These are phyloP conservation scores for Sporisorium exsertum DNA, from an alignment of 1,284 basidiomycete genomes.

Conservation along the genomic window DNA sequence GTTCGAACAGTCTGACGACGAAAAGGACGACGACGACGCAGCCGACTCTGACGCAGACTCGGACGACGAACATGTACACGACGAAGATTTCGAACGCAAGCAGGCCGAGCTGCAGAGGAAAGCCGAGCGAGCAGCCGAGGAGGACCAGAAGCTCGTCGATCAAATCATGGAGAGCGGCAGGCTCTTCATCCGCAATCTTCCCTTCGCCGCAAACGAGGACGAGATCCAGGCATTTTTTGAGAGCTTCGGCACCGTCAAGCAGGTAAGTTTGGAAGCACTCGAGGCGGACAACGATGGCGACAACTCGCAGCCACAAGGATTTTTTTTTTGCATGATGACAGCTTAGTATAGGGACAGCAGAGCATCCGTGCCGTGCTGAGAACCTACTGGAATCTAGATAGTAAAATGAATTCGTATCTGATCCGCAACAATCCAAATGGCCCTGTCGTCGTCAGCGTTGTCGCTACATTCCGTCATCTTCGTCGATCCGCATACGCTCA, in stretches of 20 bases:
- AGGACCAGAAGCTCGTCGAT: conserved; percentile 68
- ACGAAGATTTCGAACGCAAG: conserved; percentile 31
- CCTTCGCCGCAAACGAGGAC: conserved; percentile 82
- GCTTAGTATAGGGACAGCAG: conserved; percentile 68
- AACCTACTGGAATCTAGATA: conserved; percentile 67
- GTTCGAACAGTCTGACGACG: conserved; percentile 66
- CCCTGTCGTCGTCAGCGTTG: conserved; percentile 9
- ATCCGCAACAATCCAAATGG: conserved; percentile 22
- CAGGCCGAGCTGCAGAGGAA: conserved; percentile 39
- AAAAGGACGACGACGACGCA: conserved; percentile 40
- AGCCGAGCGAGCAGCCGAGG: conserved; percentile 45
- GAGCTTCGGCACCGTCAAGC: conserved; percentile 77
- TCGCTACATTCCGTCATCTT: background rate
- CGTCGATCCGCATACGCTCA: background rate
- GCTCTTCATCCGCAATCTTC: conserved; percentile 89
- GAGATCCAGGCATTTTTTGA: conserved; percentile 80
- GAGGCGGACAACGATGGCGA: background rate
- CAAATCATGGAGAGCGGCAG: conserved; percentile 83
- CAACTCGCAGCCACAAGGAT: background rate
- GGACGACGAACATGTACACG: conserved; percentile 33
- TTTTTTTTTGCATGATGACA: conserved; percentile 54
- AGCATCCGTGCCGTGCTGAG: conserved; percentile 54
- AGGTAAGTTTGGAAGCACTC: conserved; percentile 60
- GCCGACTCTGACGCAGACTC: conserved; percentile 30
- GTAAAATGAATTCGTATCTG: conserved; percentile 57